Evolutionary conservation across 495 filamentous ascomycete genomes (phyloP), one percentile per base, ranked within the genome.

Genomic region (Hypoxylon fragiforme): DNA sequence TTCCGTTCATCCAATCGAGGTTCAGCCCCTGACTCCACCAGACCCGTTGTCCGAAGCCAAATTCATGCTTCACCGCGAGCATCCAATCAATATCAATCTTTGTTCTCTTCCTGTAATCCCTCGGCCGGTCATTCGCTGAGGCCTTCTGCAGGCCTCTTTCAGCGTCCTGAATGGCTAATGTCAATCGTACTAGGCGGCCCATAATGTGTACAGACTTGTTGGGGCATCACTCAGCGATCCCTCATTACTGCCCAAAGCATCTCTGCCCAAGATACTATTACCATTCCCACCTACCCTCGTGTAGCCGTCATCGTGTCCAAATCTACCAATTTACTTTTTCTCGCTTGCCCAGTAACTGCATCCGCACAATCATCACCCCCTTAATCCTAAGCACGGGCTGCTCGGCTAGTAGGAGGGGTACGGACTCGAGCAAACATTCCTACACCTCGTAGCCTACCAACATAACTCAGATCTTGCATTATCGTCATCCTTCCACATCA

Each of bases 161-260:
- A 19, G 30, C 51, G 40, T 36, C 22, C 12, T 43, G 44, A 49
- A 7, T 56, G 53, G 44, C 16, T 15, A 40, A n/a, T n/a, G n/a
- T n/a, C n/a, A n/a, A n/a, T n/a, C n/a, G n/a, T n/a, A n/a, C n/a
- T n/a, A n/a, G n/a, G n/a, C 19, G 7, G n/a, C 35, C 18, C 35
- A 32, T 46, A 44, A 46, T 14, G 35, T 39, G 48, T 15, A 31
- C n/a, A 34, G 24, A 9, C 34, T 22, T n/a, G 26, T 21, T 3
- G 14, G 20, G 49, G 49, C 40, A 46, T 35, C 37, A 35, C 36
- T 12, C n/a, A 11, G 12, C 26, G 24, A 7, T 28, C 30, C 35
- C 4, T 28, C 44, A 42, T 55, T 55, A 32, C 36, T 55, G 51
- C 51, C 51, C 51, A 38, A 55, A 24, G 37, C 32, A 1, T 15